Percentiles rank a stretch among this genome's conserved stretches.
These are phyloP conservation scores for Entophlyctis luteolus DNA, from an alignment of 192 early-diverging fungal genomes.

Conservation along the genomic window DNA sequence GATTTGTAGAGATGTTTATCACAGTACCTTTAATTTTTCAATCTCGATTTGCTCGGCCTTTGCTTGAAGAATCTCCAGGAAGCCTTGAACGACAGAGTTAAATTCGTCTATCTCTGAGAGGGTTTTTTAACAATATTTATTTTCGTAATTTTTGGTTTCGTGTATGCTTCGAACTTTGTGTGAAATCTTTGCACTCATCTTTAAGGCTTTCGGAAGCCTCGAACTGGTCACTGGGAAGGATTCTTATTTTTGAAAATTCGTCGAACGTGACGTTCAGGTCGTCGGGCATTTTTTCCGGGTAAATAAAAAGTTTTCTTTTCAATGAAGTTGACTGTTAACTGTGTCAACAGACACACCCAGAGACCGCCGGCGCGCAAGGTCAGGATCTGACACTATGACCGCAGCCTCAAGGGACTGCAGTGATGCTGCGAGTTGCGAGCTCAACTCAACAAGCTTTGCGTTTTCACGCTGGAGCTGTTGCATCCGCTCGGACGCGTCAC, in stretches of 20 bases:
- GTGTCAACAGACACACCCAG: no score
- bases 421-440: no score
- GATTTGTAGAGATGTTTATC: not conserved
- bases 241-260: conserved; percentile 56
- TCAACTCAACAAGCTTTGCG: no score
- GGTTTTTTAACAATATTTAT: not conserved
- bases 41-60: conserved; percentile 51
- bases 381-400: no score
- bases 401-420: no score
- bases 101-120: conserved; percentile 44
- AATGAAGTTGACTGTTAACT: no score
- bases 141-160: no score
- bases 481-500: no score
- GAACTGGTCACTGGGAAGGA: conserved; percentile 47
- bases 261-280: conserved; percentile 40
- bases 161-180: conserved; percentile 28
- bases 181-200: conserved; percentile 54
- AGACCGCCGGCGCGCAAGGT: no score
- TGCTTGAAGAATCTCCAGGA: conserved; percentile 41
- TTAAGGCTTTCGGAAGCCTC: conserved; percentile 51
- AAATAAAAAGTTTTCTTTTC: not conserved
- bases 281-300: not conserved
- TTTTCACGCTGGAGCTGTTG: no score
- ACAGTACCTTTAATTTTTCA: conserved; percentile 48
- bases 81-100: conserved; percentile 35